phyloP scores from a whole-genome alignment of 139 green algal genomes.

The Coccomyxa sp. region DNA sequence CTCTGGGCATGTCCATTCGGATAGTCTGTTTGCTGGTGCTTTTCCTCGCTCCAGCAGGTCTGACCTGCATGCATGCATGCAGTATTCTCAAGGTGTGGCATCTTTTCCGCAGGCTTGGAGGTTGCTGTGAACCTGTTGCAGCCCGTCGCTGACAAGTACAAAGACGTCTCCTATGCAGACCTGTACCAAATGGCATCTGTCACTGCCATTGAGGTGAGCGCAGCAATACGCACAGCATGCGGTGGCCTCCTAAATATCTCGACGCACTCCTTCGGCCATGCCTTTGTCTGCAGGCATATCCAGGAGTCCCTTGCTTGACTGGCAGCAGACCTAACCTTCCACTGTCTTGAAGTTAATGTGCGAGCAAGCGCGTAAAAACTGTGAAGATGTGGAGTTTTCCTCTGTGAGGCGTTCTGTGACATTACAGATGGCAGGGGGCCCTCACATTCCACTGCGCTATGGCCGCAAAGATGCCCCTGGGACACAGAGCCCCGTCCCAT shows the following conservation, averaged over 20 bases:
- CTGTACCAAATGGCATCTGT: constrained; percentile 63
- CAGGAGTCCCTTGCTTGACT: too few species aligned
- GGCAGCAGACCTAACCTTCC: too few species aligned
- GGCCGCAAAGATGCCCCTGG: constrained; percentile 64
- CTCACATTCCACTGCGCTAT: constrained; percentile 85
- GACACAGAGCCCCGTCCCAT: constrained; percentile 53
- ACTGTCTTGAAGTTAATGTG: too few species aligned
- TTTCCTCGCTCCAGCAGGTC: not conserved
- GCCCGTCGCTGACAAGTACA: constrained; percentile 42
- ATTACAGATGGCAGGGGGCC: constrained; percentile 65
- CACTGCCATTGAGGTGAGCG: constrained; percentile 45
- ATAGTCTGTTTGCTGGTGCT: not conserved
- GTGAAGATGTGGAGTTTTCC: too few species aligned
- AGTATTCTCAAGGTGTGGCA: constrained; percentile 13
- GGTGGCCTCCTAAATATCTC: not conserved
- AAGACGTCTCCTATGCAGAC: constrained; percentile 59
- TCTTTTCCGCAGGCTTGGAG: too few species aligned
- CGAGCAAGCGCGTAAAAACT: too few species aligned
- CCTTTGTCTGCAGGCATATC: not conserved
- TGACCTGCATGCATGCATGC: not conserved
- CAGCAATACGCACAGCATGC: not conserved
- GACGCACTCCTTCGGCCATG: not conserved
- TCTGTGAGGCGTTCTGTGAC: too few species aligned
- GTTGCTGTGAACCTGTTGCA: constrained; percentile 43
- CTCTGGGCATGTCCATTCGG: too few species aligned